A percentile compares a stretch with the other conserved stretches of the same genome.
These are phyloP conservation scores for Penicillium verhagenii DNA, from an alignment of 495 filamentous ascomycete species.

Conservation along the genomic window DNA sequence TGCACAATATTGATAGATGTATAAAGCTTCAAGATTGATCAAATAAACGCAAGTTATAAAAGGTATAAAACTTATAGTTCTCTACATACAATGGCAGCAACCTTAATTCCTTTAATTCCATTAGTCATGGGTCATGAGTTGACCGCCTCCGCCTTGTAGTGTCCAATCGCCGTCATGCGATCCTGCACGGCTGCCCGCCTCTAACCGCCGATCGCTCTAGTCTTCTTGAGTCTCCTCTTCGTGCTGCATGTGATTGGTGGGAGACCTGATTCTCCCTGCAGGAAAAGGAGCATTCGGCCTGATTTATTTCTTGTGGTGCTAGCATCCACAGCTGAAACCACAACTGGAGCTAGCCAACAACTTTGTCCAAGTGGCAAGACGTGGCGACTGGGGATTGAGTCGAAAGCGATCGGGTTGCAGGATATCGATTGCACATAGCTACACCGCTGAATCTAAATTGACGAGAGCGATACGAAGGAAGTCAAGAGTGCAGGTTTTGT, in stretches of 20 bases:
- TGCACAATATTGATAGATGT: background rate
- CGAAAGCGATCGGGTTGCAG: background rate
- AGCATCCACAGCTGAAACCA: background rate
- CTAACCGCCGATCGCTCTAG: constrained; percentile 1
- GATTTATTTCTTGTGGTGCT: background rate
- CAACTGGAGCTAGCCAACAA: background rate
- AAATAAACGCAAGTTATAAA: background rate
- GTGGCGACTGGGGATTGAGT: constrained; percentile 11
- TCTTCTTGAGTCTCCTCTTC: background rate
- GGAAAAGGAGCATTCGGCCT: background rate
- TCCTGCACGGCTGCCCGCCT: constrained; percentile 12
- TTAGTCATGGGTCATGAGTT: constrained; percentile 2
- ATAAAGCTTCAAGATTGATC: background rate
- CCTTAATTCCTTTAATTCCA: background rate
- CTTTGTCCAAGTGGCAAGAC: constrained; percentile 14
- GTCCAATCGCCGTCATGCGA: constrained; percentile 7
- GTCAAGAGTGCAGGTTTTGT: constrained; percentile 1
- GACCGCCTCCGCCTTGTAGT: constrained; percentile 8
- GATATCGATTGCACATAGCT: background rate
- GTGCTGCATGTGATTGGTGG: background rate
- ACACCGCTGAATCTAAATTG: constrained; percentile 10
- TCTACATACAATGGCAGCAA: background rate
- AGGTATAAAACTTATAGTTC: no score
- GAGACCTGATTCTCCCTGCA: background rate
- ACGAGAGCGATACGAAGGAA: background rate